Evolutionary conservation across 2,329 filamentous ascomycete species (phyloP).

Genomic region (Bimuria novae-zelandiae): DNA sequence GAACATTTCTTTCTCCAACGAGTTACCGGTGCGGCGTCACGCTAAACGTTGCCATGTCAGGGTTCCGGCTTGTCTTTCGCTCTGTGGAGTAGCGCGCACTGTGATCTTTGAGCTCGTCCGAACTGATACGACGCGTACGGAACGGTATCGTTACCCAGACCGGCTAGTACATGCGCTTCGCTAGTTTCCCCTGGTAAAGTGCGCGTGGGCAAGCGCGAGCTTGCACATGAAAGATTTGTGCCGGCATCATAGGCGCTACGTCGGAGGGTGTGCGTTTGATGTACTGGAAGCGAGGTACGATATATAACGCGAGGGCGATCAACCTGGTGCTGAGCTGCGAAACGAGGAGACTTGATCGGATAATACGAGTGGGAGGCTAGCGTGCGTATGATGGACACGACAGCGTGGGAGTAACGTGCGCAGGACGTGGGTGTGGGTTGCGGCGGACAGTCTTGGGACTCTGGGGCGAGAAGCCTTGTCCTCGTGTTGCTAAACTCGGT

Average conservation of each 20-base stretch:
- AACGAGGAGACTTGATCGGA: too few species aligned
- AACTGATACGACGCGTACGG: neutral
- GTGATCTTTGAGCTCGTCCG: neutral
- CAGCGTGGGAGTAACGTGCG: neutral
- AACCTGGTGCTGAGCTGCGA: neutral
- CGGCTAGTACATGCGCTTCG: neutral
- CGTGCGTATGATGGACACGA: neutral
- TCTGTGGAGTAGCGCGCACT: neutral
- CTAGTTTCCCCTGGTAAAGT: too few species aligned
- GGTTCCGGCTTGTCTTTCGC: neutral
- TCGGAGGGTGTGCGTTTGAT: neutral
- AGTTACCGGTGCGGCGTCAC: slow-evolving; percentile 3
- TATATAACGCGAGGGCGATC: neutral
- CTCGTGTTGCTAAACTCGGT: slow-evolving; percentile 2
- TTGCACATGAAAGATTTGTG: neutral
- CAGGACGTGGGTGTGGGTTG: neutral
- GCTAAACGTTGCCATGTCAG: slow-evolving; percentile 3
- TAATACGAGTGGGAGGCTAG: neutral
- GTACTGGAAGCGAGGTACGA: neutral
- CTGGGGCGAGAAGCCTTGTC: slow-evolving; percentile 8
- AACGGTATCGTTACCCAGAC: neutral
- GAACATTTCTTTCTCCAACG: neutral
- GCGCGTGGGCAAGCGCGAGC: too few species aligned
- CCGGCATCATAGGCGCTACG: neutral
- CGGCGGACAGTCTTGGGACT: neutral